Evolutionary conservation across 106 monocot species (phyloP).

Genomic region (Phalaenopsis equestris): DNA sequence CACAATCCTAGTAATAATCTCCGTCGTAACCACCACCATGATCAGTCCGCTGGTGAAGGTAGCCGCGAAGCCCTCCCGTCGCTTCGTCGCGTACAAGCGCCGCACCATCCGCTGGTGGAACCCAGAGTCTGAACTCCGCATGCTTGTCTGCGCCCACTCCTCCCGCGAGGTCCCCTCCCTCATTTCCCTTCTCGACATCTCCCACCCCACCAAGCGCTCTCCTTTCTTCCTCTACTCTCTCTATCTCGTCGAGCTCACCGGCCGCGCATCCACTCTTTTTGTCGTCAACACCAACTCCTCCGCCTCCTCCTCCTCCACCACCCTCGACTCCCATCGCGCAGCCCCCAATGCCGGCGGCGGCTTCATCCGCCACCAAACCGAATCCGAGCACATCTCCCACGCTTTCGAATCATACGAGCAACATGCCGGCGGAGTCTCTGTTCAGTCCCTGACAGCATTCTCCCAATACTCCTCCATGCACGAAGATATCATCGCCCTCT

Average conservation of each 20-base stretch:
- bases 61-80: constrained; percentile 5
- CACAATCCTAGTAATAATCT: constrained; percentile 12
- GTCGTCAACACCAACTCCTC: constrained; percentile 8
- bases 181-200: constrained; percentile 25
- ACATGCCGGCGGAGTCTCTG: constrained; percentile 19
- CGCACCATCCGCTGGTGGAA: constrained; percentile 22
- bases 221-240: constrained; percentile 33
- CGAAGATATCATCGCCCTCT: constrained; percentile 13
- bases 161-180: constrained; percentile 21
- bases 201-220: constrained; percentile 31
- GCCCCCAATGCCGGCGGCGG: not conserved
- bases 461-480: constrained; percentile 21
- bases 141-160: constrained; percentile 22
- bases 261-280: constrained; percentile 28
- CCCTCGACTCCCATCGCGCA: not conserved
- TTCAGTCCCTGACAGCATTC: constrained; percentile 14
- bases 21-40: constrained; percentile 13
- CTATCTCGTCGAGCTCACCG: constrained; percentile 37
- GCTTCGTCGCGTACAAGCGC: constrained; percentile 25
- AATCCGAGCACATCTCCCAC: constrained; percentile 17
- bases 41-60: constrained; percentile 14
- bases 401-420: constrained; percentile 29
- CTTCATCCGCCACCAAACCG: constrained; percentile 5
- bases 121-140: constrained; percentile 26
- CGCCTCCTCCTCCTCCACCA: not conserved